Percentiles rank a stretch among this genome's conserved stretches.
Conservation (phyloP, 2,329 filamentous ascomycete species). For the Clonostachys chloroleuca region DNA sequence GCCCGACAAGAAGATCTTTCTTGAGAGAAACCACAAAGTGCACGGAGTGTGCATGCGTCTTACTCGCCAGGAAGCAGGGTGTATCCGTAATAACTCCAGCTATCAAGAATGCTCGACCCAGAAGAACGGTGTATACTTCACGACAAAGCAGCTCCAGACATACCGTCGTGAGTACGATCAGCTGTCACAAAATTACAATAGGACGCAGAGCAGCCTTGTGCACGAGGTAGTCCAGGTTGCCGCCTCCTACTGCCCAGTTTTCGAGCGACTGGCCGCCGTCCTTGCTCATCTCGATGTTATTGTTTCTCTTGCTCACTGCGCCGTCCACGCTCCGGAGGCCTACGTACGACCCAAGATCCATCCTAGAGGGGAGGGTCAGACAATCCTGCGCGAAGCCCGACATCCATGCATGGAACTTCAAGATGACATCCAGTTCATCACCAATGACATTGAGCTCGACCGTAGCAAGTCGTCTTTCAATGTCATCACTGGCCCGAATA, state of each 20-base stretch:
- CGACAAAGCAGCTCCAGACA: constrained; percentile 74
- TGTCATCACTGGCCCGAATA: constrained; percentile 96
- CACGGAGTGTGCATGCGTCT: constrained; percentile 96
- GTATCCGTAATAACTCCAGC: constrained; percentile 83
- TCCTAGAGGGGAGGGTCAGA: constrained; percentile 80
- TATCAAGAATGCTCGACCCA: constrained; percentile 97
- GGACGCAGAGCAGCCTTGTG: constrained; percentile 87
- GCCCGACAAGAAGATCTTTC: constrained; percentile 95
- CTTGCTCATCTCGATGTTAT: constrained; percentile 94
- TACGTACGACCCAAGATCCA: constrained; percentile 93
- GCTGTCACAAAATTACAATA: constrained; percentile 89
- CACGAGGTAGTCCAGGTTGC: constrained; percentile 90
- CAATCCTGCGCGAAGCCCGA: constrained; percentile 84
- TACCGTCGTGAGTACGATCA: constrained; percentile 91
- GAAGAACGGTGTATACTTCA: constrained; percentile 99
- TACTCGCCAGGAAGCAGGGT: constrained; percentile 84
- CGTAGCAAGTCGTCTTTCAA: constrained; percentile 82
- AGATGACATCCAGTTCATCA: constrained; percentile 97
- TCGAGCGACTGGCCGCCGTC: constrained; percentile 84
- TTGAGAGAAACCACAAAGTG: constrained; percentile 85
- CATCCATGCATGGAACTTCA: constrained; percentile 99
- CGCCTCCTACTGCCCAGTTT: constrained; percentile 87
- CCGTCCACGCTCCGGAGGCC: constrained; percentile 85
- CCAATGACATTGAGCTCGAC: constrained; percentile 84
- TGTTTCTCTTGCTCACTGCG: constrained; percentile 87